Conservation (phyloP, 2,329 filamentous ascomycete genomes). For the Epicoccum nigrum region DNA sequence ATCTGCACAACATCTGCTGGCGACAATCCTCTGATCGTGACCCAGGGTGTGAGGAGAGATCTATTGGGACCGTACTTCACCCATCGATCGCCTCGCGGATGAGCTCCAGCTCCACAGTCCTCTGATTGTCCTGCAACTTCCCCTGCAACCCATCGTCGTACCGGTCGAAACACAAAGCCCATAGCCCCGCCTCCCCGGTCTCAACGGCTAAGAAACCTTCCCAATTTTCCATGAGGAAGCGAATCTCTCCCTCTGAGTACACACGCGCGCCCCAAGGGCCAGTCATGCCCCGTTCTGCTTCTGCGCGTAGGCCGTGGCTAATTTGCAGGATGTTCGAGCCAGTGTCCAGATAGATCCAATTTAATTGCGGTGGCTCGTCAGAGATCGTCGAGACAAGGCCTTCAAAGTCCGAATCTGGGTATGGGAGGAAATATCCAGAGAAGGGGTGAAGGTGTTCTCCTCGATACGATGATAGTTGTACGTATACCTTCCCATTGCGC, state of each 20-base stretch:
- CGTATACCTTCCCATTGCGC: constrained; percentile 24
- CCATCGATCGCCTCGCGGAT: constrained; percentile 20
- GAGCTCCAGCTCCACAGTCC: constrained; percentile 26
- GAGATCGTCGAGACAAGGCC: constrained; percentile 57
- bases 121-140: constrained; percentile 34
- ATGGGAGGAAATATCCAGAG: constrained; percentile 56
- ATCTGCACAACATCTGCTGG: too few relatives aligned
- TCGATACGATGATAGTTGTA: constrained; percentile 28
- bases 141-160: constrained; percentile 51
- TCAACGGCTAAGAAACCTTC: constrained; percentile 64
- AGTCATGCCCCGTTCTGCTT: constrained; percentile 61
- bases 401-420: constrained; percentile 52
- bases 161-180: constrained; percentile 59
- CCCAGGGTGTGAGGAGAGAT: not conserved
- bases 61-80: not conserved
- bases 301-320: constrained; percentile 62
- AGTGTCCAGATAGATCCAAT: constrained; percentile 70
- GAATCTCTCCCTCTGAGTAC: constrained; percentile 68
- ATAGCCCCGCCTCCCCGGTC: constrained; percentile 52
- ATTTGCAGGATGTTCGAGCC: constrained; percentile 52
- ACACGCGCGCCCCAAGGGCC: constrained; percentile 64
- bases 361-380: constrained; percentile 64
- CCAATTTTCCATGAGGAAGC: constrained; percentile 59
- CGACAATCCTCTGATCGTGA: not conserved
- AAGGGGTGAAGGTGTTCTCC: constrained; percentile 48